Conservation (phyloP, 2,329 filamentous ascomycete species). For the Neonectria punicea region DNA sequence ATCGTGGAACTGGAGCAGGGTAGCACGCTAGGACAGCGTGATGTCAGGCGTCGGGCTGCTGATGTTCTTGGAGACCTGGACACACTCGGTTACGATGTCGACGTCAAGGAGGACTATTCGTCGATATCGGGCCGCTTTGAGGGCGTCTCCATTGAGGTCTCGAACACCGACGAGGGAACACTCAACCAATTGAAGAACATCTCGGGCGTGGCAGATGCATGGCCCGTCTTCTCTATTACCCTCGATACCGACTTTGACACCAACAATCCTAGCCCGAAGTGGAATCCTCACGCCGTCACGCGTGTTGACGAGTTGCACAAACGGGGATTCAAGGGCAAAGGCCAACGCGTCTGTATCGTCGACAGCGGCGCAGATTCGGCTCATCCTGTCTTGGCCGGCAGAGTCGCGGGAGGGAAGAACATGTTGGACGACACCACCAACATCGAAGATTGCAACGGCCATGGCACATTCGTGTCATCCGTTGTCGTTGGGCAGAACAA, state of each 20-base stretch:
- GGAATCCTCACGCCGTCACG: conserved; percentile 32
- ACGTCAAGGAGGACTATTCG: conserved; percentile 2
- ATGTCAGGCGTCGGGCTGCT: neutral
- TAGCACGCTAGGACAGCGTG: neutral
- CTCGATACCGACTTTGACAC: conserved; percentile 19
- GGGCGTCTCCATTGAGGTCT: conserved; percentile 6
- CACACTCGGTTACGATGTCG: neutral
- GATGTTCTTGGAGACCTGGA: neutral
- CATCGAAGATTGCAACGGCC: conserved; percentile 32
- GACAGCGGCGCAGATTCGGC: conserved; percentile 31
- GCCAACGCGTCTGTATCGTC: conserved; percentile 35
- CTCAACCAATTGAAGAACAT: conserved; percentile 15
- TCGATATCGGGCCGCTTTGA: conserved; percentile 4
- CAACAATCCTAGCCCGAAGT: conserved; percentile 13
- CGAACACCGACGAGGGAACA: conserved; percentile 4
- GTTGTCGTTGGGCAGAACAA: conserved; percentile 25
- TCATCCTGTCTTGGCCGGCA: conserved; percentile 30
- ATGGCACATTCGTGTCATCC: conserved; percentile 34
- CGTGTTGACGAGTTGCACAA: conserved; percentile 32
- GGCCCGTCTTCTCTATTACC: conserved; percentile 20
- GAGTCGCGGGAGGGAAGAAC: conserved; percentile 32
- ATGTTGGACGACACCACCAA: conserved; percentile 27
- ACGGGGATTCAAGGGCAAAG: conserved; percentile 30
- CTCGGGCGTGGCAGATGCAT: conserved; percentile 16
- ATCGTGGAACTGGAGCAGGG: conserved; percentile 5